Base-by-base conservation (phyloP, 2,329 filamentous ascomycete genomes). In the Zasmidium angulare region DNA sequence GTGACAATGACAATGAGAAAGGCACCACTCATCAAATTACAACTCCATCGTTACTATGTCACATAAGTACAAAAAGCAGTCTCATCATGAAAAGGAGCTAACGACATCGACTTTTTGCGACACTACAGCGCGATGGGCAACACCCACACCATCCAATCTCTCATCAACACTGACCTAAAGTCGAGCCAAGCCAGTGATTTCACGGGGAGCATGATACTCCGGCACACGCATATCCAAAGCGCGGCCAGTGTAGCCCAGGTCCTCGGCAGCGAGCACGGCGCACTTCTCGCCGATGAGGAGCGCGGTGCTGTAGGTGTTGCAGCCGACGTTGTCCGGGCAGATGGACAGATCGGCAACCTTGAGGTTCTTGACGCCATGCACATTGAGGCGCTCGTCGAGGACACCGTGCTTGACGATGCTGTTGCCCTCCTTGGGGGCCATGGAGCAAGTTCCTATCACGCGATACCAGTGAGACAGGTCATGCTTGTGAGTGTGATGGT, bases 361-460 rank as follows among this genome's bases (percentile, higher is more conserved):
- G 68, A 92, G 82, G 17, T 87, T 86, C 79, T 90, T 83, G 65
- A 91, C 88, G 53, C 88, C 89, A 71, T 91, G 87, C 2, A 92
- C 89, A 66, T 91, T 91, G 57, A 92, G 82, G 60, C 89, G 84
- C 75, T 90, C 88, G 70, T 92, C 89, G 40, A 92, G 76, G 0
- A 92, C 89, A 60, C 89, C 89, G 69, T 91, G 88, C 78, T 89
- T 90, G 73, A 92, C 89, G 69, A 93, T 90, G 68, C 84, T 87
- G 78, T 91, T 93, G 60, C 90, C 89, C 69, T 91, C 84, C 61
- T 77, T 82, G 3, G 89, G 89, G 0, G 88, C 89, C 88, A 92
- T 92, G 54, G 86, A 89, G 77, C 88, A 91, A 1, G 89, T 91
- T 43, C 83, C 82, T 63, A 51, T n/a, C 26, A 46, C 1, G 19